Evolutionary conservation across 257 asterid species (phyloP).

Genomic region (Solanum corneliomulleri): DNA sequence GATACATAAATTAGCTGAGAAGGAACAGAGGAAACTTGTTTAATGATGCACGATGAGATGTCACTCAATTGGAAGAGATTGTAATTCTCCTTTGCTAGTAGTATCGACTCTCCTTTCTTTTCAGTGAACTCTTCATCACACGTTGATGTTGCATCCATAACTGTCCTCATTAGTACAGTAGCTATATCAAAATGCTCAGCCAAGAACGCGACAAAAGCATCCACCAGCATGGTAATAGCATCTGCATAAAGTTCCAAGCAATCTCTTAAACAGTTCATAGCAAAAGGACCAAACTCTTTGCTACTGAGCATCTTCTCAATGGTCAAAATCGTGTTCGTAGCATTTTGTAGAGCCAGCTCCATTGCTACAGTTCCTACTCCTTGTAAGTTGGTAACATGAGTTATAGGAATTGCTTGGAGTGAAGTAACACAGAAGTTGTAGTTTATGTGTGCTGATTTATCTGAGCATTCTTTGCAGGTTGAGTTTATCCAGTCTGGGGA

Average conservation of each 20-base stretch:
- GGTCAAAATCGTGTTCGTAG: background rate
- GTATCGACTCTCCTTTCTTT: conserved; percentile 4
- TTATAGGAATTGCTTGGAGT: conserved; percentile 1
- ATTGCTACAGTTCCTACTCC: conserved; percentile 7
- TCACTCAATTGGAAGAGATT: conserved; percentile 9
- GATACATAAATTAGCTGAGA: background rate
- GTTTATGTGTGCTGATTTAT: conserved; percentile 7
- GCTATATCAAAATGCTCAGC: conserved; percentile 1
- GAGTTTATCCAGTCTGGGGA: conserved; percentile 7
- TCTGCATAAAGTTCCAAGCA: conserved; percentile 15
- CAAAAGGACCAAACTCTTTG: conserved; percentile 1
- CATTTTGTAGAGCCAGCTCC: conserved; percentile 13
- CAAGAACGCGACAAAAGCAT: conserved; percentile 2
- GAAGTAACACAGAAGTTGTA: conserved; percentile 15
- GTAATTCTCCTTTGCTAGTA: conserved; percentile 7
- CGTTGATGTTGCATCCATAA: conserved; percentile 1
- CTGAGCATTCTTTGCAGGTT: conserved; percentile 18
- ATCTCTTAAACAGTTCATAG: conserved; percentile 3
- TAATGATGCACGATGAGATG: conserved; percentile 6
- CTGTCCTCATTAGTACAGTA: conserved; percentile 4
- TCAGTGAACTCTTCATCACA: conserved; percentile 15
- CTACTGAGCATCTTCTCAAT: conserved; percentile 5
- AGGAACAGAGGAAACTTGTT: background rate
- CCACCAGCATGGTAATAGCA: background rate
- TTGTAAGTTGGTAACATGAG: conserved; percentile 4